phyloP scores from a whole-genome alignment of 805 yeast species.

The Starmerella tilneyi region DNA sequence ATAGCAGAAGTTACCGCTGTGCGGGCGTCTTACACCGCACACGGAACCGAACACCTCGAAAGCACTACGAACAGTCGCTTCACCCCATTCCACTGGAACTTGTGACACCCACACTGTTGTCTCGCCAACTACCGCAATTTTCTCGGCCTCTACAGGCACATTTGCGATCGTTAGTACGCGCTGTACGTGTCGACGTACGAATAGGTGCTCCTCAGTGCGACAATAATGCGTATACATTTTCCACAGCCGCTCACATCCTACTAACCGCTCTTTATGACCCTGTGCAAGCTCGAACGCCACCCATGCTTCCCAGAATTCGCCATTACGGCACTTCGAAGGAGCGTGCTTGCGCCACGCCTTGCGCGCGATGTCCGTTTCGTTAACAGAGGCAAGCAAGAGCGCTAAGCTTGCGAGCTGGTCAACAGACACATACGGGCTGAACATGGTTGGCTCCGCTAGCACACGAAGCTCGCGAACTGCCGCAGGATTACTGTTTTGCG shows the following conservation, averaged over 20 bases:
- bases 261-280: neutral
- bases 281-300: neutral
- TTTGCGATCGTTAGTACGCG: neutral
- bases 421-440: neutral
- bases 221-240: neutral
- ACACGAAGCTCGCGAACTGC: neutral
- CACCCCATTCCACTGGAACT: neutral
- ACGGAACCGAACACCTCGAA: neutral
- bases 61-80: neutral
- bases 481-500: neutral
- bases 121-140: neutral
- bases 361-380: neutral
- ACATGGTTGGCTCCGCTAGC: neutral
- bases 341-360: constrained; percentile 2
- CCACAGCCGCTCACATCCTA: neutral
- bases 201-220: neutral
- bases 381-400: neutral
- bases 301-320: constrained; percentile 1
- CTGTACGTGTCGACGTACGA: neutral
- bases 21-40: neutral
- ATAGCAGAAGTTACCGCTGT: neutral
- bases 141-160: neutral
- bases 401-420: neutral
- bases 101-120: constrained; percentile 1
- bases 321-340: too few relatives aligned